These are phyloP conservation scores for Geotrichum reessii DNA, from an alignment of 1,139 yeast genomes.

Conservation along the genomic window DNA sequence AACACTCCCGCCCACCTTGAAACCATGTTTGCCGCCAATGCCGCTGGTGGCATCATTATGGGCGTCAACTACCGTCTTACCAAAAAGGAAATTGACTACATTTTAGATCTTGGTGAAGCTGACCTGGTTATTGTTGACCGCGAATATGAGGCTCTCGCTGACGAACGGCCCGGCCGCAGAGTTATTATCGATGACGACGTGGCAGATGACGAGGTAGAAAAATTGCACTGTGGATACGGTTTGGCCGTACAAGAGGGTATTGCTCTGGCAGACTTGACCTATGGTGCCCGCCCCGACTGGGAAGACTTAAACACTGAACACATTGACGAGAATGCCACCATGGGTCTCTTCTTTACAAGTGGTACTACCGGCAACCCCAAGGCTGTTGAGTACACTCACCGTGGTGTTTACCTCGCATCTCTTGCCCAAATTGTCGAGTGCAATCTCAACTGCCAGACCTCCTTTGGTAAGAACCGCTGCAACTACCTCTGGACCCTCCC, in stretches of 20 bases:
- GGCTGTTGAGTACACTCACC: conserved; percentile 62
- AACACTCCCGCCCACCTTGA: conserved; percentile 40
- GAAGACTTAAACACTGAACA: conserved; percentile 27
- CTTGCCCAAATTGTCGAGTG: conserved; percentile 35
- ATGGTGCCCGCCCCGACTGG: conserved; percentile 22
- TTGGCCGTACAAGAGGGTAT: conserved; percentile 29
- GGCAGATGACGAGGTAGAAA: conserved; percentile 23
- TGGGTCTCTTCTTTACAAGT: conserved; percentile 51
- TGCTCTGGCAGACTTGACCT: conserved; percentile 18
- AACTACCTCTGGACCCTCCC: conserved; percentile 39
- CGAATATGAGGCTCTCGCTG: conserved; percentile 32
- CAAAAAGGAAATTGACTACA: conserved; percentile 33
- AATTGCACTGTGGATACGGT: conserved; percentile 27
- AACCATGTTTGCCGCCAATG: conserved; percentile 35
- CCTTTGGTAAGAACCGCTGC: conserved; percentile 32
- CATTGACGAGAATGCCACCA: conserved; percentile 31
- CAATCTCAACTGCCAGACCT: conserved; percentile 32
- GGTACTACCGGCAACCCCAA: conserved; percentile 78
- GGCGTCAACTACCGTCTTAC: conserved; percentile 37
- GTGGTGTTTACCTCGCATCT: conserved; percentile 36
- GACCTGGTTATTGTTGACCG: conserved; percentile 35
- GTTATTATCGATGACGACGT: conserved; percentile 33
- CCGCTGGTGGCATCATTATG: conserved; percentile 35
- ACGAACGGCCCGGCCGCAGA: conserved; percentile 17
- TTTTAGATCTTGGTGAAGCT: conserved; percentile 34